These are phyloP conservation scores for Parmales sp. DNA, from an alignment of 108 stramenopile genomes.

Conservation along the genomic window DNA sequence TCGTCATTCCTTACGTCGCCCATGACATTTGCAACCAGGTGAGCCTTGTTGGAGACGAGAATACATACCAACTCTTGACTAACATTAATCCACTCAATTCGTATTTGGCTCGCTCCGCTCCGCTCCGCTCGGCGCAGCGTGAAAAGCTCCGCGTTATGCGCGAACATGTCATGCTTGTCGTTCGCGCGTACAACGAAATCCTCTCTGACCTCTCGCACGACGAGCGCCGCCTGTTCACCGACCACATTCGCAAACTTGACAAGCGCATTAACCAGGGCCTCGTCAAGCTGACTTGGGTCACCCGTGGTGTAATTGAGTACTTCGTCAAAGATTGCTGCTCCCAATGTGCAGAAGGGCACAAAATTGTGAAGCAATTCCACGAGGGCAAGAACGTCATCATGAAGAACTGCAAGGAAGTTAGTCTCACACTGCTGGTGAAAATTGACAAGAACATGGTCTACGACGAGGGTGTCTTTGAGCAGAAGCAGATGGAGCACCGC, in stretches of 20 bases:
- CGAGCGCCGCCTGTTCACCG: slow-evolving; percentile 43
- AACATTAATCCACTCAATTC: too few species aligned
- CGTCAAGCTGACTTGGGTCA: slow-evolving; percentile 38
- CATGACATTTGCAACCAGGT: slow-evolving; percentile 49
- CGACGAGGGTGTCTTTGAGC: slow-evolving; percentile 37
- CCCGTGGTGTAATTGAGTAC: slow-evolving; percentile 37
- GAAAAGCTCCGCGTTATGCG: slow-evolving; percentile 27
- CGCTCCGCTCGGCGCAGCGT: background rate
- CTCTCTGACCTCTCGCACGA: slow-evolving; percentile 34
- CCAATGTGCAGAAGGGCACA: slow-evolving; percentile 33
- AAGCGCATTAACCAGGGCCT: slow-evolving; percentile 40
- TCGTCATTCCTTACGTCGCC: slow-evolving; percentile 45
- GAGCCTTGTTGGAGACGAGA: too few species aligned
- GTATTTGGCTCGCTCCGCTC: too few species aligned
- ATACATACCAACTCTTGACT: too few species aligned
- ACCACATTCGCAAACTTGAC: slow-evolving; percentile 46
- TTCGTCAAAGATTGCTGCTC: slow-evolving; percentile 43
- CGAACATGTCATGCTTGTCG: slow-evolving; percentile 51
- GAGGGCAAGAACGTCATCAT: slow-evolving; percentile 15
- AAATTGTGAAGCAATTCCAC: slow-evolving; percentile 35
- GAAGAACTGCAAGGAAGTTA: slow-evolving; percentile 20
- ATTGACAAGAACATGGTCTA: slow-evolving; percentile 46
- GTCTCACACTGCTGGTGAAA: slow-evolving; percentile 25
- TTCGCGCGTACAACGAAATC: slow-evolving; percentile 52
- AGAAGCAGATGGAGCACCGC: slow-evolving; percentile 36